These are phyloP conservation scores for Kockiozyma suomiensis DNA, from an alignment of 805 yeast species.

Conservation along the genomic window DNA sequence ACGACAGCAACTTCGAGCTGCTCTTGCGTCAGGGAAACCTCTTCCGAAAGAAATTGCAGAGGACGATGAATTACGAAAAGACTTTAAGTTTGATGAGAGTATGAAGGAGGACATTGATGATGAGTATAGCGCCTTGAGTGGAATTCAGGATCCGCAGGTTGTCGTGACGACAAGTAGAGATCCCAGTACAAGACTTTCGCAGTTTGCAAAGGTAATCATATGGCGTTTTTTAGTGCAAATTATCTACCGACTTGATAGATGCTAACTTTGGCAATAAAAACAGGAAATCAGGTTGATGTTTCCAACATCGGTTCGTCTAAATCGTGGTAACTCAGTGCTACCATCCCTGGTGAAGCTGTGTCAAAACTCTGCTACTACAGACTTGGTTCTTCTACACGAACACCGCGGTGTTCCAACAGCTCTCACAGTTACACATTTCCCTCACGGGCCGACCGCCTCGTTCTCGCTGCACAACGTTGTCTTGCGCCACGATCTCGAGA, in stretches of 20 bases:
- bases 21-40: constrained; percentile 89
- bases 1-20: constrained; percentile 80
- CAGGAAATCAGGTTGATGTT: constrained; percentile 80
- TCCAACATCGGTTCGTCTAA: constrained; percentile 85
- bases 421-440: constrained; percentile 88
- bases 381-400: constrained; percentile 84
- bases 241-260: background rate
- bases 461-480: constrained; percentile 94
- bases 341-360: constrained; percentile 84
- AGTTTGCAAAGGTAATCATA: constrained; percentile 66
- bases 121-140: constrained; percentile 85
- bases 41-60: constrained; percentile 89
- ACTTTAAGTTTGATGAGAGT: constrained; percentile 85
- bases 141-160: constrained; percentile 85
- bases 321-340: constrained; percentile 90
- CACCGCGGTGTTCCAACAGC: constrained; percentile 99
- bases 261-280: background rate
- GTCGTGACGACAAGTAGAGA: constrained; percentile 93
- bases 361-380: constrained; percentile 77
- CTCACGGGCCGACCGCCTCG: constrained; percentile 96
- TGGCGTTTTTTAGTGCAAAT: background rate
- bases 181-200: constrained; percentile 81
- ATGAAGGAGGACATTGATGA: constrained; percentile 69
- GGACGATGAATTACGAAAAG: constrained; percentile 76
- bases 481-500: constrained; percentile 85